Evolutionary conservation across 176 grass and related monocot species (phyloP).

Genomic region (Dendrocalamus sinicus): DNA sequence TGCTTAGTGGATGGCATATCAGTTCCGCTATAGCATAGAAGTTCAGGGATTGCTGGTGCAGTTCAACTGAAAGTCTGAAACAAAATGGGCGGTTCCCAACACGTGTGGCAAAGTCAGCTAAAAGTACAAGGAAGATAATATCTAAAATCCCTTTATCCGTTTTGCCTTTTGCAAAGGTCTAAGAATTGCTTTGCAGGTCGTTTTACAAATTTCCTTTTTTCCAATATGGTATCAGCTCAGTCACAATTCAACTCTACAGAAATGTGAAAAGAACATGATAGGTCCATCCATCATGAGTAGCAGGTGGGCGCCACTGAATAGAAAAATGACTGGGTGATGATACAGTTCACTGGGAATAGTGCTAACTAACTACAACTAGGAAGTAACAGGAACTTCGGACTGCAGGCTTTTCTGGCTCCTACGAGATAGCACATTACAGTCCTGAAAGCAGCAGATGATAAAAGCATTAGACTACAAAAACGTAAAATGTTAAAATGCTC

Average conservation of each 20-base stretch:
- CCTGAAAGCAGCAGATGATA: constrained; percentile 52
- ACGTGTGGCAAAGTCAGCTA: constrained; percentile 20
- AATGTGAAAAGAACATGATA: constrained; percentile 22
- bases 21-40: neutral
- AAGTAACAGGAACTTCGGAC: constrained; percentile 51
- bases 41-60: neutral
- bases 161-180: constrained; percentile 38
- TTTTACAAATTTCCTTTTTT: constrained; percentile 40
- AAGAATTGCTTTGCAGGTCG: constrained; percentile 27
- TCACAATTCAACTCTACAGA: constrained; percentile 31
- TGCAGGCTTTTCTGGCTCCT: constrained; percentile 52
- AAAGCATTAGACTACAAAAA: constrained; percentile 25
- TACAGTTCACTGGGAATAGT: neutral
- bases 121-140: constrained; percentile 34
- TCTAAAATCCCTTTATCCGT: constrained; percentile 34
- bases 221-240: constrained; percentile 30
- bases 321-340: constrained; percentile 23
- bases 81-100: constrained; percentile 1
- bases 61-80: neutral
- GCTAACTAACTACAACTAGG: constrained; percentile 31
- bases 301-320: neutral
- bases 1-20: neutral
- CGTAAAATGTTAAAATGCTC: neutral
- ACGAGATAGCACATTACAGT: constrained; percentile 56
- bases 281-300: constrained; percentile 9